Base-by-base conservation (phyloP, 495 filamentous ascomycete genomes). In the Cudoniella acicularis region DNA sequence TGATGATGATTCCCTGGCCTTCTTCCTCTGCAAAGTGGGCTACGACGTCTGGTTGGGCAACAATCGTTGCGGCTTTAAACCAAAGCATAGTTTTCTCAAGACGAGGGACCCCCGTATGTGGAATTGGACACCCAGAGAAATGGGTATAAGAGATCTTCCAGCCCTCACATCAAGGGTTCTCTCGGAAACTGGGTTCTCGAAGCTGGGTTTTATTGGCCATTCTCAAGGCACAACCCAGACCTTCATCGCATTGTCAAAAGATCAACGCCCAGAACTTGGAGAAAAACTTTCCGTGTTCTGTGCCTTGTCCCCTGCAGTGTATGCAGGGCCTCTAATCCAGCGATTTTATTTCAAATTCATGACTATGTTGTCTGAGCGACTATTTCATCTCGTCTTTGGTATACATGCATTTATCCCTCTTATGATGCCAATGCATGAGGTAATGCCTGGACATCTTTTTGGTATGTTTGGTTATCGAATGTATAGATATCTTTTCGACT, bases 11-110 rank as follows among this genome's bases (percentile, higher is more conserved):
- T 91, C 87, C 21, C 78, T 97, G 16, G 93, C 94, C 9, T 98
- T 97, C 73, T 96, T 82, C 69, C 84, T 98, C 24, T 89, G 87
- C 76, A 96, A 96, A 69, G 86, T 79, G 0, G 93, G 93, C n/a
- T 97, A 89, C 72, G 93, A 98, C 69, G 90, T 98, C 52, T 98
- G 92, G 92, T 79, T 97, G 3, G 93, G 94, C 6, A 96, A 96
- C 70, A 96, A 96, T 67, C 85, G 93, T 21, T 97, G 94, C 68
- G 94, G 92, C 11, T 88, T 93, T 68, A 67, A 79, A 0, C 92
- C 93, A 1, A 78, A 83, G 60, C 93, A 98, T 64, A 82, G 79
- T 0, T 74, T 85, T 11, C 76, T 98, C 46, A 75, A 77, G 1
- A 82, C 86, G 58, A 74, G 74, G 17, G 93, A 98, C 66, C 93